Evolutionary conservation across 192 early-diverging fungal genomes (phyloP).

Genomic region (Coemansia sp.): DNA sequence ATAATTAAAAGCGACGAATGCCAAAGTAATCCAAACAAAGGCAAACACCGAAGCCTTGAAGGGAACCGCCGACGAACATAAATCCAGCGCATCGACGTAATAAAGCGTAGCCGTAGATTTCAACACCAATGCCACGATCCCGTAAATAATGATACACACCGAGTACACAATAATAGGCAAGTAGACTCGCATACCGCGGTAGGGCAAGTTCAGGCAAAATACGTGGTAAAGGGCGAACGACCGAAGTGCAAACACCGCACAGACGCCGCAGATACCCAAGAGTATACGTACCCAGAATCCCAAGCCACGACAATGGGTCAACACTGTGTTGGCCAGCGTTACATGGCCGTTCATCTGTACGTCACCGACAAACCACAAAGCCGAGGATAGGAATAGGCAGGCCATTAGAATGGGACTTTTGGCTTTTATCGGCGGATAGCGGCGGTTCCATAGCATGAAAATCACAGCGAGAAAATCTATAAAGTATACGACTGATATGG

Average conservation of each 20-base stretch:
- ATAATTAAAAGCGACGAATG: constrained; percentile 20
- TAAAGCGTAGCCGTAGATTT: constrained; percentile 15
- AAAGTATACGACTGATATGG: constrained; percentile 19
- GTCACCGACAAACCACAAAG: constrained; percentile 56
- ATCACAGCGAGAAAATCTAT: constrained; percentile 27
- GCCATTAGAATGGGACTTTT: constrained; percentile 55
- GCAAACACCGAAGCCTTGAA: constrained; percentile 45
- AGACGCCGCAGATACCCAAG: constrained; percentile 33
- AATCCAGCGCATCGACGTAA: constrained; percentile 22
- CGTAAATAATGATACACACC: constrained; percentile 24
- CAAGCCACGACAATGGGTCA: constrained; percentile 41
- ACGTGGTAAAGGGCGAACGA: constrained; percentile 1
- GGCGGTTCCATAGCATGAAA: constrained; percentile 48
- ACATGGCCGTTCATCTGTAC: constrained; percentile 52
- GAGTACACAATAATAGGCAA: constrained; percentile 10
- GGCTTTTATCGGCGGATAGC: constrained; percentile 56
- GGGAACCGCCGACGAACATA: constrained; percentile 30
- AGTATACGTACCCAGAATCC: constrained; percentile 50
- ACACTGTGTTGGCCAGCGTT: constrained; percentile 16
- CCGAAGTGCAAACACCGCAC: constrained; percentile 28
- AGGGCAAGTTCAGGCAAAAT: neutral
- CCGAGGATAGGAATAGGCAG: constrained; percentile 20
- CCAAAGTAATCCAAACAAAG: constrained; percentile 40
- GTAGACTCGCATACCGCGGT: neutral
- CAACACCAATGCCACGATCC: constrained; percentile 34